Evolutionary conservation across 352 stramenopile species (phyloP).

Genomic region (Plasmopara muralis): DNA sequence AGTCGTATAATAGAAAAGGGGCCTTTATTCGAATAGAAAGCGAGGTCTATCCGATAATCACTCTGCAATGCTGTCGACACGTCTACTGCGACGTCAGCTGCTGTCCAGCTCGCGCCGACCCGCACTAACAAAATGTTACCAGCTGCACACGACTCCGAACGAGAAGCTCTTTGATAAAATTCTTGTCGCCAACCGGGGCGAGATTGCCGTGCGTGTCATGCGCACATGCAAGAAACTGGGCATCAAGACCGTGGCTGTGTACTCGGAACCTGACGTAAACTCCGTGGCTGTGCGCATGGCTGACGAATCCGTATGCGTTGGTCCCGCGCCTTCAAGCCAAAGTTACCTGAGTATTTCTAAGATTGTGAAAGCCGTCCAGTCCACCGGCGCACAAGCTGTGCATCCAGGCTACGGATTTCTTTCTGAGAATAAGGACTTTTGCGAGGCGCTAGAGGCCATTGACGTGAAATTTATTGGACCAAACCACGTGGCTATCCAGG

Average conservation of each 20-base stretch:
- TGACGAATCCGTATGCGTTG: slow-evolving; percentile 67
- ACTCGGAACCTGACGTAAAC: slow-evolving; percentile 88
- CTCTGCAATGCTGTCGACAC: slow-evolving; percentile 25
- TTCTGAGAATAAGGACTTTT: slow-evolving; percentile 92
- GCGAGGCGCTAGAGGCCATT: slow-evolving; percentile 56
- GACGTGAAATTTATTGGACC: slow-evolving; percentile 90
- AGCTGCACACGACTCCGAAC: slow-evolving; percentile 10
- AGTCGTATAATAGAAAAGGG: too few species aligned
- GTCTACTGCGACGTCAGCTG: slow-evolving; percentile 13
- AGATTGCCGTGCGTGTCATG: slow-evolving; percentile 93
- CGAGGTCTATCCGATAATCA: slow-evolving; percentile 11
- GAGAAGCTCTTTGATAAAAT: slow-evolving; percentile 89
- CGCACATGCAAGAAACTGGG: slow-evolving; percentile 82
- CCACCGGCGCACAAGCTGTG: slow-evolving; percentile 88
- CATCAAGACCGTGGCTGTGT: slow-evolving; percentile 93
- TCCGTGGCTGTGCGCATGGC: slow-evolving; percentile 80
- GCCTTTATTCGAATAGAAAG: too few species aligned
- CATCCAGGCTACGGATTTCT: slow-evolving; percentile 95
- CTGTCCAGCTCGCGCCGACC: neutral
- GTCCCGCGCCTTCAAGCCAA: slow-evolving; percentile 64
- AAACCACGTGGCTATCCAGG: slow-evolving; percentile 74
- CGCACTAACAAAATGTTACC: slow-evolving; percentile 1
- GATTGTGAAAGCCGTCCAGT: slow-evolving; percentile 82
- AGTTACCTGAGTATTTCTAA: slow-evolving; percentile 91
- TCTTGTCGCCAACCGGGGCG: slow-evolving; percentile 88